Base-by-base conservation (phyloP, 2,329 filamentous ascomycete genomes). In the Mycosphaerella arachidis region DNA sequence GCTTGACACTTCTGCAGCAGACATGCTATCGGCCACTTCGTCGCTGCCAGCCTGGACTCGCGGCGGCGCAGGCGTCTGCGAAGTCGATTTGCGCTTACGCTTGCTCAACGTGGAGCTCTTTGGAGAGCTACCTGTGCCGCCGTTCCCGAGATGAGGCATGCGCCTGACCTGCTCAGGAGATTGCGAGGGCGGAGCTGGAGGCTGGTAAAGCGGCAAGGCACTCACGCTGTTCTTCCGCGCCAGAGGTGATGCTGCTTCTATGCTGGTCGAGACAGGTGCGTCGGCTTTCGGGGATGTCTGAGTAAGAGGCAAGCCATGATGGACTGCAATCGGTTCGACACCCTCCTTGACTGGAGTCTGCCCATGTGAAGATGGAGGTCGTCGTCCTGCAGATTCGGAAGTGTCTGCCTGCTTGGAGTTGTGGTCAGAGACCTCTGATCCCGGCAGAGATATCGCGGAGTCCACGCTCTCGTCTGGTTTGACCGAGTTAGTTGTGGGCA, bases 401-500 rank as follows among this genome's bases (percentile, higher is more conserved):
- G n/a, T n/a, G 3, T 43, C 29, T n/a, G 48, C 50, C n/a, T 55
- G 59, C 48, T 59, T 57, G 43, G 40, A 45, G 13, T 63, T 27
- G 10, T 57, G 29, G 31, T 61, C 67, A n/a, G 59, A 56, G 4
- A 40, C 27, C 6, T 69, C 68, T n/a, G 61, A 65, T 55, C 62
- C 64, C 9, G 59, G 63, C 24, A 70, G 59, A 2, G 68, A 71
- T 1, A 73, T 66, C 16, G 64, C 70, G 43, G 69, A 70, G 53
- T 73, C 70, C 24, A 69, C 69, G 46, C 67, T 71, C 20, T 65
- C 69, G 45, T 72, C 70, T 29, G 61, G 51, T 55, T 68, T 67
- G n/a, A 54, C 27, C 1, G 53, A 29, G 27, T 64, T 57, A 12
- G 55, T 55, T 18, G 30, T 33, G n/a, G 60, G 48, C 20, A 60